Percentiles rank a stretch among this genome's conserved stretches.
These are phyloP conservation scores for Septoria linicola DNA, from an alignment of 2,329 filamentous ascomycete species.

Conservation along the genomic window DNA sequence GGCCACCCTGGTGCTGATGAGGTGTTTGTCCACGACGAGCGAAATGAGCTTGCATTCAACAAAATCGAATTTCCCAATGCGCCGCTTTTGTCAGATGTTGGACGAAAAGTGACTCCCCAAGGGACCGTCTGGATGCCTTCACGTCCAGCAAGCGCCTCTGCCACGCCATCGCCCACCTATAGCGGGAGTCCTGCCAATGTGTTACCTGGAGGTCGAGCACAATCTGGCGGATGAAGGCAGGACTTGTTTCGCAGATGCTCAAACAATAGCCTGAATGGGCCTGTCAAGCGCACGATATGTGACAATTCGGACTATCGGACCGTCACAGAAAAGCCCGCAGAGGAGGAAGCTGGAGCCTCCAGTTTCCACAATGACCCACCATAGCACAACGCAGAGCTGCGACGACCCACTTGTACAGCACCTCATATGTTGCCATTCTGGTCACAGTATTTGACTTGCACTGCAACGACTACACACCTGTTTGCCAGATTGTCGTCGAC, in stretches of 20 bases:
- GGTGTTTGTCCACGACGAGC: background rate
- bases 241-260: too few species aligned
- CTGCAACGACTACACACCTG: too few species aligned
- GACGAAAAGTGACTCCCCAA: slow-evolving; percentile 5
- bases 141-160: background rate
- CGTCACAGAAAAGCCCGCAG: background rate
- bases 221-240: too few species aligned
- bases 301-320: background rate
- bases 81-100: slow-evolving; percentile 6
- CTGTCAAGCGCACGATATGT: background rate
- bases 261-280: background rate
- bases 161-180: background rate
- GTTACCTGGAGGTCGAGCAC: background rate
- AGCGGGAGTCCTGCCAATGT: background rate
- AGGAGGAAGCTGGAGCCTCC: slow-evolving; percentile 1
- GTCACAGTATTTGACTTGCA: too few species aligned
- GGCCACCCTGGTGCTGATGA: background rate
- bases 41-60: slow-evolving; percentile 6
- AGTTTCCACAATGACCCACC: background rate
- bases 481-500: too few species aligned
- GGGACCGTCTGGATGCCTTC: slow-evolving; percentile 13
- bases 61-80: slow-evolving; percentile 9
- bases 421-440: too few species aligned
- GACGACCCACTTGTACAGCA: background rate
- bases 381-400: background rate